Evolutionary conservation across 768 basidiomycete species (phyloP).

Genomic region (Pisolithus orientalis): DNA sequence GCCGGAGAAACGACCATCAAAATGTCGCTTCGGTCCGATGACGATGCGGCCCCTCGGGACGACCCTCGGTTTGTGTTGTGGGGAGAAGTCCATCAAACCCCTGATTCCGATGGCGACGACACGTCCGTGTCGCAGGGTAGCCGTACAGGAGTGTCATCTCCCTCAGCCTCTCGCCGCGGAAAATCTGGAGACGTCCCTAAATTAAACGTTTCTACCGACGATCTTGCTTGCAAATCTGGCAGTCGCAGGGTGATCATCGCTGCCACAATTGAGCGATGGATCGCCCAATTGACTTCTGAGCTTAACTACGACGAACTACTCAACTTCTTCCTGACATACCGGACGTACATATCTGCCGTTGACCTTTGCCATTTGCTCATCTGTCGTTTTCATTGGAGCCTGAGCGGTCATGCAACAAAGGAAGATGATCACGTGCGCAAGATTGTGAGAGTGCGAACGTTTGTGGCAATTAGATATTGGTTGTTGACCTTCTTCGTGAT

Average conservation of each 20-base stretch:
- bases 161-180: slow-evolving; percentile 32
- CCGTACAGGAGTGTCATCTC: slow-evolving; percentile 34
- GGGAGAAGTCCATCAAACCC: slow-evolving; percentile 49
- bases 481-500: slow-evolving; percentile 83
- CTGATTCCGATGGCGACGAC: slow-evolving; percentile 31
- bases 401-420: slow-evolving; percentile 29
- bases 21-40: slow-evolving; percentile 59
- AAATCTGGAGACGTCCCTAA: slow-evolving; percentile 24
- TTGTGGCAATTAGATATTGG: slow-evolving; percentile 89
- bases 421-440: slow-evolving; percentile 68
- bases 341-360: slow-evolving; percentile 72
- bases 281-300: slow-evolving; percentile 84
- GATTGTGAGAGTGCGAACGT: slow-evolving; percentile 83
- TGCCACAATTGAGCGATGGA: slow-evolving; percentile 90
- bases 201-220: slow-evolving; percentile 16
- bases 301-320: slow-evolving; percentile 83
- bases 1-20: slow-evolving; percentile 65
- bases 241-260: slow-evolving; percentile 58
- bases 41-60: slow-evolving; percentile 68
- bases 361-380: slow-evolving; percentile 81
- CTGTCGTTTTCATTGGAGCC: slow-evolving; percentile 85
- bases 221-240: slow-evolving; percentile 24
- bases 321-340: slow-evolving; percentile 89
- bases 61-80: slow-evolving; percentile 92
- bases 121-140: slow-evolving; percentile 34